Evolutionary conservation across 106 monocot species (phyloP), one percentile per base, ranked within the genome.

Genomic region (Dendrobium huoshanense): DNA sequence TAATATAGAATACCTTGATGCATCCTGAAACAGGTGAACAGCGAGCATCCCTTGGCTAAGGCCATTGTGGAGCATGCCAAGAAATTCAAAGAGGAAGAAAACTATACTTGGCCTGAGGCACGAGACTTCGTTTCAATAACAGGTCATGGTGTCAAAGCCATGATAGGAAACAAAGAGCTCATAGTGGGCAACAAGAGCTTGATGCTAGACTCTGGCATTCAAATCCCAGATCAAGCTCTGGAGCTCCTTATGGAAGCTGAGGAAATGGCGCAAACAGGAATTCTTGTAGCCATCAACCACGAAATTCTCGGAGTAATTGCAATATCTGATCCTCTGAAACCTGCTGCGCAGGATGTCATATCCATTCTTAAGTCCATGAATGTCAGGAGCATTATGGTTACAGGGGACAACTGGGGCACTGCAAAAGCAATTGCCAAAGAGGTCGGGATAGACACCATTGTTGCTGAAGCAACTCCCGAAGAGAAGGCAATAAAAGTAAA

Each of bases 321-420:
- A 40, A 83, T 96, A 81, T 96, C 96, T 37, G 93, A 96, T 80
- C 93, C 96, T 43, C 22, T 96, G 55, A 96, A 96, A 79, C 84
- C 76, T 77, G 83, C 84, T 70, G 96, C 93, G n/a, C 79, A 51
- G 48, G 96, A 96, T 43, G 96, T 90, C 2, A 88, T 96, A 85
- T 91, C 93, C n/a, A 87, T 93, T 83, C 91, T 96, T 7, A 87
- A 67, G 43, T 91, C 96, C 40, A 93, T 96, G 96, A 86, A 93
- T 33, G 91, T 96, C 81, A 85, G 88, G 67, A 91, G 88, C 79
- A 91, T 96, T 78, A 91, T 96, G 96, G 93, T 96, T 17, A 96
- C 96, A 9, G 96, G 96, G 48, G 93, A 96, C 86, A 96, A 96
- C 77, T 93, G 88, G 96, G 93, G 96, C 25, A 96, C 96, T 55